Conservation (phyloP, 208 protist genomes). For the Leishmania major region DNA sequence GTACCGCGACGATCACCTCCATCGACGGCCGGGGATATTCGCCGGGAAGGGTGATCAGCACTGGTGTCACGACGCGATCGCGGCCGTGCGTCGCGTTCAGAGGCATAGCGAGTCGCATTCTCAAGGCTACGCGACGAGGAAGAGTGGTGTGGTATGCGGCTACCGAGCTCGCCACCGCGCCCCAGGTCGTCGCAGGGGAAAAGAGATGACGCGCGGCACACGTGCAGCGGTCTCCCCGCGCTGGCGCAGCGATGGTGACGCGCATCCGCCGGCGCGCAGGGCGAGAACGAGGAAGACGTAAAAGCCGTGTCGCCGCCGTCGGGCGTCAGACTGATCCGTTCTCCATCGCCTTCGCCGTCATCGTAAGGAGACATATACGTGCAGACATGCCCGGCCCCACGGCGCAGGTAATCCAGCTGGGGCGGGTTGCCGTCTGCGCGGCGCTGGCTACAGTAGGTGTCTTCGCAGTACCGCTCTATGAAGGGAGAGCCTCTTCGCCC, state of each 20-base stretch:
- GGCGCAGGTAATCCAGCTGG: constrained; percentile 13
- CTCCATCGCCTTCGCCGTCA: background rate
- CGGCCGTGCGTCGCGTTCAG: background rate
- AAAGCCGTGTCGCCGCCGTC: background rate
- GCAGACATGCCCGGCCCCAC: constrained; percentile 11
- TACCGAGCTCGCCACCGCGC: background rate
- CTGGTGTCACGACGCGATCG: background rate
- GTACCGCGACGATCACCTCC: background rate
- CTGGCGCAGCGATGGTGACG: background rate
- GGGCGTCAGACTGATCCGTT: background rate
- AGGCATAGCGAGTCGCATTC: background rate
- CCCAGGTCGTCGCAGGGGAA: background rate
- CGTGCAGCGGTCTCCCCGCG: background rate
- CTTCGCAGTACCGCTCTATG: constrained; percentile 14
- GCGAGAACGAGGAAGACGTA: background rate
- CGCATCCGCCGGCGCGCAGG: background rate
- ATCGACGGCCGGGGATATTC: background rate
- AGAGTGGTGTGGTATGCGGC: background rate
- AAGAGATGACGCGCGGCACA: background rate
- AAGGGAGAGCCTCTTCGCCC: background rate
- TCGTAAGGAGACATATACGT: background rate
- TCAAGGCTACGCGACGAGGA: constrained; percentile 2
- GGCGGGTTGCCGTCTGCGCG: constrained; percentile 3
- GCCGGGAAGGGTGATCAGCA: background rate
- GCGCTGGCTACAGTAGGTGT: constrained; percentile 34